Evolutionary conservation across 331 rosid genomes (phyloP), one percentile per base, ranked within the genome.

Genomic region (Spiraea crenata): DNA sequence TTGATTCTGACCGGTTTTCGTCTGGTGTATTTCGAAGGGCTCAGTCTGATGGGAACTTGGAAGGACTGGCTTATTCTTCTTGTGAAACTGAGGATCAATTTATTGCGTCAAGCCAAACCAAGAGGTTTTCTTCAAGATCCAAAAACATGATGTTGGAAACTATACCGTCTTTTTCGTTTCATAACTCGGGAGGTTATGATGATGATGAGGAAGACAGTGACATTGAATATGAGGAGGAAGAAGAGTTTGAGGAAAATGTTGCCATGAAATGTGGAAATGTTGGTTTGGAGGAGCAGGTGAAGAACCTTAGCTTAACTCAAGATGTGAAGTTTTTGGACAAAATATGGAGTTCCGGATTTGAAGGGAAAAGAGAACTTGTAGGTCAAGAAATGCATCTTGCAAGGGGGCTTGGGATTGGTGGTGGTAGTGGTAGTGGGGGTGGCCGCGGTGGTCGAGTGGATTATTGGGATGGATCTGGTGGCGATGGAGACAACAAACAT

Each of bases 41-140:
- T 56, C 91, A 89, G 75, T 95, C 99, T 48, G 96, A 87, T 41
- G 96, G 97, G 9, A 91, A 85, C 80, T 80, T 95, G 78, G 83
- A 82, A 62, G 85, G 82, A 38, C 80, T 89, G 7, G 82, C 81
- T 44, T 80, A 64, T 76, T 68, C 75, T 65, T 62, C 89, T 51
- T 71, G 76, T 79, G 49, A 7, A 57, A 74, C 57, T 8, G 85
- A 79, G 45, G 89, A 87, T 51, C 85, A 35, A 0, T 71, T 69
- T 37, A 49, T 9, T 54, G 75, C 57, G 38, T 40, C 70, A 17
- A 63, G 73, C 45, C 61, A 5, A 57, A 72, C 76, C 50, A 79
- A 46, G 39, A 74, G 62, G 71, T 60, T 59, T 63, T 14, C 76
- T 17, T 58, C 46, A 1, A 82, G 79, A 65, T 75, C 63, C 14